These are phyloP conservation scores for Flammula alnicola DNA, from an alignment of 1,284 basidiomycete species.

Conservation along the genomic window DNA sequence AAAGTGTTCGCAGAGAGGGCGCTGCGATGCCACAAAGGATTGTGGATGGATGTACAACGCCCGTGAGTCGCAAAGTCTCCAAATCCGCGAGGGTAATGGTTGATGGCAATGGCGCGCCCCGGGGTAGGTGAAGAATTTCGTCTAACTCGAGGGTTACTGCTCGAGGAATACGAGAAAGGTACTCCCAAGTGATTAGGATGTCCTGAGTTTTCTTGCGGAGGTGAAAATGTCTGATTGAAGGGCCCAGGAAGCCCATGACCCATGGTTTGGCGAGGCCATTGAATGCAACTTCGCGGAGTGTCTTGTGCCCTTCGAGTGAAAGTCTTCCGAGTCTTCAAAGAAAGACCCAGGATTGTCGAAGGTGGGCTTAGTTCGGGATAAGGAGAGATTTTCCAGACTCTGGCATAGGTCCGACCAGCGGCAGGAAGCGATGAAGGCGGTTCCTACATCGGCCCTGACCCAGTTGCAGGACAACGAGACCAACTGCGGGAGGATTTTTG, in stretches of 20 bases:
- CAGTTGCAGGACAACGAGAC: slow-evolving; percentile 11
- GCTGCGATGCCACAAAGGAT: slow-evolving; percentile 24
- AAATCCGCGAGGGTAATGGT: slow-evolving; percentile 21
- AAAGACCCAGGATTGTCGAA: too few relatives aligned
- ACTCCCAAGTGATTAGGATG: slow-evolving; percentile 8
- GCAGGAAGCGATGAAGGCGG: slow-evolving; percentile 2
- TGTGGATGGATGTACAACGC: slow-evolving; percentile 11
- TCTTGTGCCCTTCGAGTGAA: background rate
- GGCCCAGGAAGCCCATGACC: slow-evolving; percentile 14
- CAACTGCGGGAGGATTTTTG: slow-evolving; percentile 3
- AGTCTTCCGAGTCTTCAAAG: too few relatives aligned
- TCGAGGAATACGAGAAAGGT: slow-evolving; percentile 8
- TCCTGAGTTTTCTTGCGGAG: slow-evolving; percentile 1
- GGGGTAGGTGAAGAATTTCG: background rate
- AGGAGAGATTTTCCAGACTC: background rate
- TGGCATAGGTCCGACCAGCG: background rate
- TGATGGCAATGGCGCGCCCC: background rate
- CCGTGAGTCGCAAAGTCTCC: slow-evolving; percentile 19
- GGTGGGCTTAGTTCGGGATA: too few relatives aligned
- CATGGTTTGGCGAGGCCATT: slow-evolving; percentile 20
- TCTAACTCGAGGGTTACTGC: slow-evolving; percentile 9
- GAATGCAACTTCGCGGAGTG: slow-evolving; percentile 25
- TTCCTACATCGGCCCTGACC: slow-evolving; percentile 7
- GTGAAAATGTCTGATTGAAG: slow-evolving; percentile 12
- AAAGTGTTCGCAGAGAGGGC: slow-evolving; percentile 20